Evolutionary conservation across 495 filamentous ascomycete genomes (phyloP), one percentile per base, ranked within the genome.

Genomic region (Aspergillus leporis): DNA sequence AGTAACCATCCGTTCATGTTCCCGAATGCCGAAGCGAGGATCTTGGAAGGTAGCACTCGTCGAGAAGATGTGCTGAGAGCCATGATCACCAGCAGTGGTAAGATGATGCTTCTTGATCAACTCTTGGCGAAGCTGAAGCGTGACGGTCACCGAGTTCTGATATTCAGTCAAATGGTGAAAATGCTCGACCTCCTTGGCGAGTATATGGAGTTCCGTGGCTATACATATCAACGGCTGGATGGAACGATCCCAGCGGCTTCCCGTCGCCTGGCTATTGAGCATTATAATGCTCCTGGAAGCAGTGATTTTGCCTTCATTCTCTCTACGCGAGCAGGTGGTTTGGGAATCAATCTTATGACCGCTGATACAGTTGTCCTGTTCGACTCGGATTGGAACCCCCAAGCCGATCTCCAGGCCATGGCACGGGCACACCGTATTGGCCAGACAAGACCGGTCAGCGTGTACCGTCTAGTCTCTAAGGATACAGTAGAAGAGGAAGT

Each of bases 1-100:
- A 96, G 92, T 80, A 98, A 98, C 61, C 94, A 99, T 67, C 92
- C 94, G 5, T 96, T 96, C 76, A 95, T 98, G 88, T 96, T 99
- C 63, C 87, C 90, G 4, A 91, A 89, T 56, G 94, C 91, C 22
- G 94, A 98, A 70, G 90, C 93, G 32, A 89, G 87, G 41, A 89
- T 97, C 49, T 73, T 97, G 36, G 85, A 83, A 56, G 90, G 87
- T 10, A 89, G 85, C 67, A 80, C 81, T 25, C 84, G 89, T 12
- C 89, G 91, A 16, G 92, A 97, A 66, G 94, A 98, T 69, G 84
- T 90, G 48, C 81, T 98, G 63, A 90, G 93, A 67, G 89, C 87
- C 43, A 83, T 98, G 59, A 95, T 99, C 65, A 93, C 91, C 13
- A 95, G 91, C 65, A 98, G 95, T 70, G 94, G 94, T 58, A 99